Base-by-base conservation (phyloP, 2,329 filamentous ascomycete genomes). In the Colletotrichum liaoningense region DNA sequence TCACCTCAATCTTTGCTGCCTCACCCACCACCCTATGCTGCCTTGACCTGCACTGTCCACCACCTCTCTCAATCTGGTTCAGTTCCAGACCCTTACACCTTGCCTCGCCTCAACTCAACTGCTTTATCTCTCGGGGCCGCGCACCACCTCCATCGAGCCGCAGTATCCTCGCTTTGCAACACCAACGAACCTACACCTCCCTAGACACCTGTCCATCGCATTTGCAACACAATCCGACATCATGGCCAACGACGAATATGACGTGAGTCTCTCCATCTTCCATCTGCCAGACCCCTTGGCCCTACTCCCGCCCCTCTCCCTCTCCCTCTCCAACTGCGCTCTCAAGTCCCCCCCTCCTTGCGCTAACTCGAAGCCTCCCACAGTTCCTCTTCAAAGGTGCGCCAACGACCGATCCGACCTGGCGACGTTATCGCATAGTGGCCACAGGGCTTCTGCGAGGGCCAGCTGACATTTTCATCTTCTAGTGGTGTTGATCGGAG, bases 241-340 rank as follows among this genome's bases (percentile, higher is more conserved):
- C 86, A 99, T 98, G 97, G 97, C 96, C 83, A 99, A 98, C 93
- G 97, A 99, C 91, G 97, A 99, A 90, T 99, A 99, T 89, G 97
- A 99, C 93, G 96, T 98, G 88, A 90, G 95, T 83, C 58, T n/a
- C 67, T 33, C 63, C 71, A 54, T 46, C 60, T 30, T 28, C 56
- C 67, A 24, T 60, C 42, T 26, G n/a, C 65, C 62, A 59, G 22
- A 46, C 35, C 26, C 72, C 52, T 63, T 58, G 71, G 28, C 38
- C 55, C 49, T 49, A n/a, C 58, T 22, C 38, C 58, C 62, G 35
- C 35, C 73, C 73, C 70, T 58, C 69, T 76, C 70, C 74, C 77
- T 74, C 77, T 76, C 70, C 74, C 77, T 74, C 77, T 79, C 76
- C 76, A 76, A 72, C 74, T 77, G 77, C 69, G 75, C 19, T 75